Evolutionary conservation across 2,329 filamentous ascomycete species (phyloP).

Genomic region (Chaetomium globosum): DNA sequence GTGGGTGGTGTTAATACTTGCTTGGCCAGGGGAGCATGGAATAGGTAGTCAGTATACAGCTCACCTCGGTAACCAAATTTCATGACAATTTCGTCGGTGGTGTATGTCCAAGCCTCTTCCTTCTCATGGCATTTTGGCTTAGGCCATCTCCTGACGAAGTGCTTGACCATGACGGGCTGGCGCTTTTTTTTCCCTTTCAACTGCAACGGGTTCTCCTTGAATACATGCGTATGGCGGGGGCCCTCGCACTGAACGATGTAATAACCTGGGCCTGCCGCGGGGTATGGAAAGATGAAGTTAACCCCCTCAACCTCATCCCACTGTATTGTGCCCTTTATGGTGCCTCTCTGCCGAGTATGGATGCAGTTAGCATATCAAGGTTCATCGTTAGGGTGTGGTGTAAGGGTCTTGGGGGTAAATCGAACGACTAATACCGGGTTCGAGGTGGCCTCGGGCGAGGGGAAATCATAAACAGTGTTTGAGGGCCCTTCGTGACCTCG

Average conservation of each 20-base stretch:
- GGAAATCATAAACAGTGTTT: not conserved
- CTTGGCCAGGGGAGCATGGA: not conserved
- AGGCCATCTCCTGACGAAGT: not conserved
- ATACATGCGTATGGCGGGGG: not conserved
- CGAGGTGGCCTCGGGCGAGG: not conserved
- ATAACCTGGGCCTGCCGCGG: not conserved
- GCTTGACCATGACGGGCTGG: not conserved
- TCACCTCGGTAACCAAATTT: conserved; percentile 15
- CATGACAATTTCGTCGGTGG: not conserved
- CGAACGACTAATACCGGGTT: not conserved
- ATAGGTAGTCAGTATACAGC: not conserved
- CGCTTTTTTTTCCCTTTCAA: not conserved
- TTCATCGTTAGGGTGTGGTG: not conserved
- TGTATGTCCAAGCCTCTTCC: not conserved
- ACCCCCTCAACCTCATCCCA: conserved; percentile 2
- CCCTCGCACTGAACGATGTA: conserved; percentile 17
- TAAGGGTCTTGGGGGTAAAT: not conserved
- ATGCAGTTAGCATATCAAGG: not conserved
- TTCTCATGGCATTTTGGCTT: not conserved
- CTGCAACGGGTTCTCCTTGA: not conserved
- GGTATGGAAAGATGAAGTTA: conserved; percentile 20
- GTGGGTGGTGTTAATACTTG: not conserved
- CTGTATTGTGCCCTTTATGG: not conserved
- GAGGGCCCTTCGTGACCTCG: not conserved
- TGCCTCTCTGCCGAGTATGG: not conserved